Percentiles rank a stretch among this genome's conserved stretches.
Evolutionary conservation across 345 rosid genomes (phyloP).

Genomic region (Fremontodendron californicum): DNA sequence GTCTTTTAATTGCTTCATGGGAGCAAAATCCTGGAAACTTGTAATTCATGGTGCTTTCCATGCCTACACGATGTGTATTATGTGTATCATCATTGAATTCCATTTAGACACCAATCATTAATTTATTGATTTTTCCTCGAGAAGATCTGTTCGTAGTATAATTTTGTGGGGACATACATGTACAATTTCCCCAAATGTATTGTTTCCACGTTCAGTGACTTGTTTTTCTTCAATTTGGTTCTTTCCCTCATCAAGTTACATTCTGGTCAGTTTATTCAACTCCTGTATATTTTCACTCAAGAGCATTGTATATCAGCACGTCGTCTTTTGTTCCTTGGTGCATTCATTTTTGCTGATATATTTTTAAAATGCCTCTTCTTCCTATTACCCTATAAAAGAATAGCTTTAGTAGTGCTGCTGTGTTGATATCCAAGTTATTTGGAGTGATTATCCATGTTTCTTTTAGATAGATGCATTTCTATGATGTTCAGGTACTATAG

Average conservation of each 20-base stretch:
- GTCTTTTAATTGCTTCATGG: conserved; percentile 46
- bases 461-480: no score
- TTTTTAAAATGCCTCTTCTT: no score
- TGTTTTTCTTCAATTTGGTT: not conserved
- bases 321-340: not conserved
- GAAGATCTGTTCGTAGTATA: conserved; percentile 12
- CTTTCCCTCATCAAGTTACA: not conserved
- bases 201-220: not conserved
- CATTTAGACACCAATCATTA: conserved; percentile 61
- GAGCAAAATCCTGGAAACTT: conserved; percentile 49
- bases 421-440: no score
- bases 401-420: no score
- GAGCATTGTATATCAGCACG: not conserved
- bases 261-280: conserved; percentile 10
- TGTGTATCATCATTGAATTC: conserved; percentile 74
- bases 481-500: no score
- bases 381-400: no score
- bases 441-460: no score
- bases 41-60: conserved; percentile 56
- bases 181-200: not conserved
- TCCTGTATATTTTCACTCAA: not conserved
- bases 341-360: no score
- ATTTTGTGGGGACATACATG: conserved; percentile 17
- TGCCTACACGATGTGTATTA: conserved; percentile 66
- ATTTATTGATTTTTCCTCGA: conserved; percentile 71